Percentiles rank a stretch among this genome's conserved stretches.
Conservation (phyloP, 2,329 filamentous ascomycete genomes). For the Epichloe coenophiala region DNA sequence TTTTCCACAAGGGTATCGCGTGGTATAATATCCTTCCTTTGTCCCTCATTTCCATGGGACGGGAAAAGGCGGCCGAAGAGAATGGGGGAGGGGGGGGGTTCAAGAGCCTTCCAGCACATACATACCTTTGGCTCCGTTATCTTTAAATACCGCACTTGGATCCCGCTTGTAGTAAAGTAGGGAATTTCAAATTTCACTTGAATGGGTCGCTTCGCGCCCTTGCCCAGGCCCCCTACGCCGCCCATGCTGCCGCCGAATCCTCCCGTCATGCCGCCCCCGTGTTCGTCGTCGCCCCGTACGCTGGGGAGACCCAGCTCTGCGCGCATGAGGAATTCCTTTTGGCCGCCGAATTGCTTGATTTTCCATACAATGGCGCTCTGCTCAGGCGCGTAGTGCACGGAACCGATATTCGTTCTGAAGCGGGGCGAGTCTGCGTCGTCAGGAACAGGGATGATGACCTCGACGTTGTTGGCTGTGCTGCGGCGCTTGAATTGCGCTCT, state of each 20-base stretch:
- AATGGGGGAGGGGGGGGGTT: not conserved
- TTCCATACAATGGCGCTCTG: constrained; percentile 98
- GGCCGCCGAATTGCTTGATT: constrained; percentile 98
- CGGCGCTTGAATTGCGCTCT: constrained; percentile 96
- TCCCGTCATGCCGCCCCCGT: constrained; percentile 93
- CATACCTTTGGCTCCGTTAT: constrained; percentile 97
- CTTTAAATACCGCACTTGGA: constrained; percentile 96
- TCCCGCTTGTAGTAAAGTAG: constrained; percentile 99
- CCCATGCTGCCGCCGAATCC: constrained; percentile 97
- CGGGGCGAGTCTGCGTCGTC: constrained; percentile 93
- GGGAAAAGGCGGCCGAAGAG: not conserved
- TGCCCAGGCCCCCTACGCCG: constrained; percentile 59
- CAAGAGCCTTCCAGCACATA: constrained; percentile 20
- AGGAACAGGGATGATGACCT: constrained; percentile 92
- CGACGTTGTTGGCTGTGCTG: constrained; percentile 96
- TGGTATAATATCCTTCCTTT: not conserved
- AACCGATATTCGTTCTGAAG: constrained; percentile 94
- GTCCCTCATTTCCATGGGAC: constrained; percentile 2
- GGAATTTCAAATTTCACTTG: constrained; percentile 99
- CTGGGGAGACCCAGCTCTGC: constrained; percentile 89
- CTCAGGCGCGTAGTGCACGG: constrained; percentile 93
- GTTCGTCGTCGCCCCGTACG: constrained; percentile 89
- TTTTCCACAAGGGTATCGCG: no score
- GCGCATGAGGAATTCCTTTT: constrained; percentile 97
- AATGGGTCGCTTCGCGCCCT: constrained; percentile 85